phyloP scores from a whole-genome alignment of 306 rosid species.

The Prunus salicina region DNA sequence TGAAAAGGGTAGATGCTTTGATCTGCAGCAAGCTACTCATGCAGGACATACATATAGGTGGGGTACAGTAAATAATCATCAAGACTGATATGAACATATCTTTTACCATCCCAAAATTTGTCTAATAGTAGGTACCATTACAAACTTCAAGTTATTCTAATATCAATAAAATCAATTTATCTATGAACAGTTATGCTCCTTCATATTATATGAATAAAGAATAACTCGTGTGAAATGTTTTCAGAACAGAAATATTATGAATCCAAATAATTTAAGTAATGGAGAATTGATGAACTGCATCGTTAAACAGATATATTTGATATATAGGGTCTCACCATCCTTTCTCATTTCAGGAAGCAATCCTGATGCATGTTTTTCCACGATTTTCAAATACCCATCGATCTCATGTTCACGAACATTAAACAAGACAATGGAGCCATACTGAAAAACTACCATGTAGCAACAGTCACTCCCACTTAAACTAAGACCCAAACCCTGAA shows the following conservation, averaged over 20 bases:
- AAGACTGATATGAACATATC: too few relatives aligned
- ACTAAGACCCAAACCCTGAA: constrained; percentile 65
- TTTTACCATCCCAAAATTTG: too few relatives aligned
- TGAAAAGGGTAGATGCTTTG: too few relatives aligned
- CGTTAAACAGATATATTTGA: not conserved
- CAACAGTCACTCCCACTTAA: constrained; percentile 67
- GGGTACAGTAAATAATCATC: too few relatives aligned
- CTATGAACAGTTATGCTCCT: not conserved
- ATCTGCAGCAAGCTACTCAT: too few relatives aligned
- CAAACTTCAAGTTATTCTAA: not conserved
- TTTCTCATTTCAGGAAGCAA: constrained; percentile 95
- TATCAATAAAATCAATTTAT: not conserved
- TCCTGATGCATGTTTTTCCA: constrained; percentile 74
- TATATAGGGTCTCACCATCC: constrained; percentile 60
- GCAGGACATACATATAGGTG: too few relatives aligned
- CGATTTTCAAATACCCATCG: constrained; percentile 75
- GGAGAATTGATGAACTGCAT: not conserved
- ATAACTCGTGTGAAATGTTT: not conserved
- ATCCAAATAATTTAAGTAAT: not conserved
- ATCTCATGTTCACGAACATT: constrained; percentile 72
- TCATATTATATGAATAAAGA: not conserved
- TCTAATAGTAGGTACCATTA: too few relatives aligned
- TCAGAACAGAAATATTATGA: not conserved
- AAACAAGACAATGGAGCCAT: constrained; percentile 90
- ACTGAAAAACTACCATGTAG: constrained; percentile 94